Evolutionary conservation across 208 protist species (phyloP).

Genomic region (Entamoeba moshkovskii): DNA sequence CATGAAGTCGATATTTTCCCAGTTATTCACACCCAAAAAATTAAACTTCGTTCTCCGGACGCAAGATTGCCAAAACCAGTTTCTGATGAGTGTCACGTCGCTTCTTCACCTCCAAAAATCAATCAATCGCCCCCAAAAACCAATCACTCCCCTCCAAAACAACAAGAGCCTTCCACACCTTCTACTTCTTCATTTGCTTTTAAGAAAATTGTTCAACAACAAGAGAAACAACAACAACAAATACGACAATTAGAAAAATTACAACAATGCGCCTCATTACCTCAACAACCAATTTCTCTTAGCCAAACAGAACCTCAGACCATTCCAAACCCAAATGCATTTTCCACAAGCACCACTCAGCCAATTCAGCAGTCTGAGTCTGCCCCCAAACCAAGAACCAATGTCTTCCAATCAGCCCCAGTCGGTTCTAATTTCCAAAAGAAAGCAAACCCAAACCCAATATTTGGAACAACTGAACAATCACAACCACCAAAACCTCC

Average conservation of each 20-base stretch:
- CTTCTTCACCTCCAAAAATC: too few relatives aligned
- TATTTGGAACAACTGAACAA: neutral
- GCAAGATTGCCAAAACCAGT: neutral
- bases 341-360: neutral
- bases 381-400: neutral
- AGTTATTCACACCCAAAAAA: neutral
- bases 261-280: neutral
- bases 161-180: neutral
- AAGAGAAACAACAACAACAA: conserved; percentile 3
- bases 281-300: neutral
- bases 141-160: neutral
- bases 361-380: neutral
- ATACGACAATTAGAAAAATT: neutral
- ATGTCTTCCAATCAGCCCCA: neutral
- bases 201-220: neutral
- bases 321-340: neutral
- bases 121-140: too few relatives aligned
- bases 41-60: neutral
- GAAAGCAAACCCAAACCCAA: neutral
- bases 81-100: too few relatives aligned
- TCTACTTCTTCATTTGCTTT: neutral
- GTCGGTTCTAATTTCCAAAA: neutral
- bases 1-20: neutral
- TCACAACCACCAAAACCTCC: neutral
- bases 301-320: too few relatives aligned